Base-by-base conservation (phyloP, 164 flowering plant genomes). In the Berberis vulgaris region DNA sequence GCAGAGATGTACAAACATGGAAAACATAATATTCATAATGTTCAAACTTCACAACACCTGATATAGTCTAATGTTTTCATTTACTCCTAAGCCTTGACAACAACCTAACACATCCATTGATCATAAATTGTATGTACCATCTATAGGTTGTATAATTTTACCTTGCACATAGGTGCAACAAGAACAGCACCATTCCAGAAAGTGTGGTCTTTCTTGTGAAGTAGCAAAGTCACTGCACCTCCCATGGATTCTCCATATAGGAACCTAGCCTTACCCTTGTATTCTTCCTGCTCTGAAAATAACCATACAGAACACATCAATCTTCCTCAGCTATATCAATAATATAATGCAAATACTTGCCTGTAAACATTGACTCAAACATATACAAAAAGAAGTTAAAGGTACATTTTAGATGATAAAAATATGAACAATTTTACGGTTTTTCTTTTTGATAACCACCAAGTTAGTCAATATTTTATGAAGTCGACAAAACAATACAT, bases 131-230 rank as follows among this genome's bases (percentile, higher is more conserved):
- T 47, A 47, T 47, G 10, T 47, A 47, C 10, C 9, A 2, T 47
- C 50, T 47, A 58, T 50, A 7, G 10, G 3, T 13, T n/a, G 43
- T 12, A 9, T 41, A 8, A 44, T 38, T 1, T 12, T 69, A 88
- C 99, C 97, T 94, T 94, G 70, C 99, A 94, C 99, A 91, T 91
- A 5, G 97, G 97, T 1, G 96, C 97, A 60, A 88, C 89, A 38
- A 91, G 86, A 67, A 91, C 78, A 10, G 97, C 94, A 47, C 97
- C 97, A 45, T 84, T 77, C 89, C 91, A 91, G 60, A 84, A 88
- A 9, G 72, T 38, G 0, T 88, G 91, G 63, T 88, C 88, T 67
- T 80, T 91, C 64, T 83, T 91, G 76, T 88, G 94, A 12, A 81
- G 72, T 8, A 91, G 77, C 1, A 91, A 75, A 10, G 91, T 83